These are phyloP conservation scores for Tetrapisispora nanseiensis DNA, from an alignment of 805 yeast species.

Conservation along the genomic window DNA sequence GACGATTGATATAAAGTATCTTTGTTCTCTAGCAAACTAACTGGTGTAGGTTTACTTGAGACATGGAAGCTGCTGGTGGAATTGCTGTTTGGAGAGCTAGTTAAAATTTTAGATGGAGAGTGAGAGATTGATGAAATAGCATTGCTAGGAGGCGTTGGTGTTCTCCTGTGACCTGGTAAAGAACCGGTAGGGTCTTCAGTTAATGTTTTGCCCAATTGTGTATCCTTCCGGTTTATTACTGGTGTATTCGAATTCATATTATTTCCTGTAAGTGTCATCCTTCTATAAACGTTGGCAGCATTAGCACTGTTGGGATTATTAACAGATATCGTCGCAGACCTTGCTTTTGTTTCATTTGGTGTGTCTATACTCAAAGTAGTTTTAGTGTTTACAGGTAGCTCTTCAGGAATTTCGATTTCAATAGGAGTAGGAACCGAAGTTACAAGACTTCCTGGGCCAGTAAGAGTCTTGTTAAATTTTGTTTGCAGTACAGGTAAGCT, in stretches of 20 bases:
- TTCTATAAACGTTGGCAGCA: constrained; percentile 18
- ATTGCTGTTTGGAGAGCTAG: constrained; percentile 7
- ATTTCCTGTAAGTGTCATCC: constrained; percentile 25
- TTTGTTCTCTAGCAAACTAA: constrained; percentile 12
- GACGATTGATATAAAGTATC: constrained; percentile 28
- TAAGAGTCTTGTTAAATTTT: constrained; percentile 15
- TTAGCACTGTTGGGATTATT: constrained; percentile 3
- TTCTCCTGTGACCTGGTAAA: constrained; percentile 18
- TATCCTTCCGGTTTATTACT: constrained; percentile 19
- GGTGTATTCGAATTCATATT: constrained; percentile 3
- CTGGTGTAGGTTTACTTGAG: constrained; percentile 26
- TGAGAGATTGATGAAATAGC: constrained; percentile 1
- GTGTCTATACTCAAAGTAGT: constrained; percentile 22
- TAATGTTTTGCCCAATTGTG: constrained; percentile 7
- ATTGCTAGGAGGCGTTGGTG: constrained; percentile 45
- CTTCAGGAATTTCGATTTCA: constrained; percentile 56
- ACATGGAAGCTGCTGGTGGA: background rate
- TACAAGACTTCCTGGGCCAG: constrained; percentile 20
- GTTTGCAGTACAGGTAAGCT: constrained; percentile 24
- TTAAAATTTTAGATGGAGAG: constrained; percentile 11
- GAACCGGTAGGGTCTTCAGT: constrained; percentile 4
- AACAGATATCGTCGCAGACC: constrained; percentile 27
- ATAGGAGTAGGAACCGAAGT: constrained; percentile 46
- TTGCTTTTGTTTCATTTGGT: constrained; percentile 30
- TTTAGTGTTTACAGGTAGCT: constrained; percentile 23